These are phyloP conservation scores for Brassica nigra DNA, from an alignment of 345 rosid genomes.

Conservation along the genomic window DNA sequence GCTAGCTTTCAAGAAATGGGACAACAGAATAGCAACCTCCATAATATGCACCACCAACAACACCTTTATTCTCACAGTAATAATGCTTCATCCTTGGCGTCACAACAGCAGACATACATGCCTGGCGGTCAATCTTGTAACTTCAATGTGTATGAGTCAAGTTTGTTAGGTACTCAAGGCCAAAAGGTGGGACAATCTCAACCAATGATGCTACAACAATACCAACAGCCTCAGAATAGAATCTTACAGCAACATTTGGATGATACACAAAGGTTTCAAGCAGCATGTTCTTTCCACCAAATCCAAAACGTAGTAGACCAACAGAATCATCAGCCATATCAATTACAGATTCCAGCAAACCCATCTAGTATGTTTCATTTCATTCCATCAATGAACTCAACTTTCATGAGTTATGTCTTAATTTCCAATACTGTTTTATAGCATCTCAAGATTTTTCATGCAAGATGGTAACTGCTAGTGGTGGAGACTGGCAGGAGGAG, in stretches of 20 bases:
- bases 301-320: background rate
- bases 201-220: conserved; percentile 59
- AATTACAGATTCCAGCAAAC: background rate
- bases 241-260: conserved; percentile 57
- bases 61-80: conserved; percentile 51
- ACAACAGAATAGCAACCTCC: conserved; percentile 48
- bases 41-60: conserved; percentile 53
- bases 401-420: background rate
- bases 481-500: conserved; percentile 84
- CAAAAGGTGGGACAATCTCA: conserved; percentile 59
- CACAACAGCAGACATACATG: conserved; percentile 53
- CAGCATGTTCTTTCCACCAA: conserved; percentile 56
- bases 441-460: conserved; percentile 67
- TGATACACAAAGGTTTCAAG: conserved; percentile 62
- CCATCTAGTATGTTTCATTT: background rate
- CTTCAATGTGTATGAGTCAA: conserved; percentile 42
- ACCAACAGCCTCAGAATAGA: conserved; percentile 47
- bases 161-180: conserved; percentile 54
- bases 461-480: conserved; percentile 54
- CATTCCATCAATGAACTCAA: background rate
- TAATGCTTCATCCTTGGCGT: conserved; percentile 48
- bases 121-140: conserved; percentile 55
- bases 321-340: background rate
- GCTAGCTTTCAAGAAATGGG: conserved; percentile 44
- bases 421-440: conserved; percentile 32